Evolutionary conservation across 2,329 filamentous ascomycete genomes (phyloP).

Genomic region (Pleoardoris graminearum): DNA sequence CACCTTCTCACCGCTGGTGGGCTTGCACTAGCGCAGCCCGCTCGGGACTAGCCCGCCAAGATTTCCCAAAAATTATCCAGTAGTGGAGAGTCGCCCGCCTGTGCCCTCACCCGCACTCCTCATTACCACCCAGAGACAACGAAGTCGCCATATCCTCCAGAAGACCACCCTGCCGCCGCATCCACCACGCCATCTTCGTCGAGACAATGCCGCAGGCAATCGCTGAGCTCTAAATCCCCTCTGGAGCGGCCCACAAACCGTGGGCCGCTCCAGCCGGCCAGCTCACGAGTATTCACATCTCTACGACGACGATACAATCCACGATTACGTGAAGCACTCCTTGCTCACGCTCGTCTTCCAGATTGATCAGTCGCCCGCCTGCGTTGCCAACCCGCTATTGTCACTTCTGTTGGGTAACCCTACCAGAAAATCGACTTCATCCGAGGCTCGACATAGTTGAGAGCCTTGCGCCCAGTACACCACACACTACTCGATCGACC

Average conservation of each 20-base stretch:
- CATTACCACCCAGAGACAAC: slow-evolving; percentile 44
- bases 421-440: slow-evolving; percentile 38
- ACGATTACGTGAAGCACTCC: slow-evolving; percentile 41
- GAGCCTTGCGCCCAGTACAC: slow-evolving; percentile 41
- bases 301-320: slow-evolving; percentile 49
- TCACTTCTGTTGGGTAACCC: slow-evolving; percentile 32
- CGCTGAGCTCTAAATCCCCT: slow-evolving; percentile 79
- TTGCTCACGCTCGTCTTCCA: slow-evolving; percentile 37
- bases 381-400: slow-evolving; percentile 37
- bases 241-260: slow-evolving; percentile 66
- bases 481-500: slow-evolving; percentile 31
- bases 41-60: slow-evolving; percentile 17
- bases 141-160: slow-evolving; percentile 40
- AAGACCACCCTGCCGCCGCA: slow-evolving; percentile 23
- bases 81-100: background rate
- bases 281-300: slow-evolving; percentile 73
- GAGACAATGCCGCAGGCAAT: slow-evolving; percentile 54
- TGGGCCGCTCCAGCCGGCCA: slow-evolving; percentile 77
- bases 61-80: slow-evolving; percentile 22
- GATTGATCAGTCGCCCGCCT: slow-evolving; percentile 41
- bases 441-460: slow-evolving; percentile 43
- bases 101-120: slow-evolving; percentile 38
- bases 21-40: slow-evolving; percentile 16
- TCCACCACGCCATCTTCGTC: slow-evolving; percentile 44
- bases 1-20: slow-evolving; percentile 23